These are phyloP conservation scores for Penicillium paxilli DNA, from an alignment of 495 filamentous ascomycete species.

Conservation along the genomic window DNA sequence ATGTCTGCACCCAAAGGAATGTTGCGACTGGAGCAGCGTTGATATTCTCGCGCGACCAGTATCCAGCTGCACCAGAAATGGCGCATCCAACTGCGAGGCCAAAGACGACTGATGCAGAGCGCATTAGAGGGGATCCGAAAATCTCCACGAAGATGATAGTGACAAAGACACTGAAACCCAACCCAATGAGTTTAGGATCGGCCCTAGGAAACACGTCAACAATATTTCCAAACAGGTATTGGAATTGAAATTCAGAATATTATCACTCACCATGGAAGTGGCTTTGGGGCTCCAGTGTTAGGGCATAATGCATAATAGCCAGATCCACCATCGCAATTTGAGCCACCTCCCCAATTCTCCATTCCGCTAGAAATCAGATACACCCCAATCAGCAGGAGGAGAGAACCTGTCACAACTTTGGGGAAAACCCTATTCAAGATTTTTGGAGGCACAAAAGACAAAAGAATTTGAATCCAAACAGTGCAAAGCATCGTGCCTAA, in stretches of 20 bases:
- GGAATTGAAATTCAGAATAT: neutral
- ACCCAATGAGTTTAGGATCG: slow-evolving; percentile 71
- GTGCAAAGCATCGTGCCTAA: slow-evolving; percentile 68
- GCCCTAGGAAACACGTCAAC: slow-evolving; percentile 49
- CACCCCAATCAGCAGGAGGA: slow-evolving; percentile 70
- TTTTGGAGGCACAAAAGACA: slow-evolving; percentile 47
- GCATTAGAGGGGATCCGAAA: slow-evolving; percentile 73
- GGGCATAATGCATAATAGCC: slow-evolving; percentile 64
- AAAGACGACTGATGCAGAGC: slow-evolving; percentile 68
- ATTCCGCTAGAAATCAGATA: slow-evolving; percentile 73
- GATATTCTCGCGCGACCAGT: slow-evolving; percentile 69
- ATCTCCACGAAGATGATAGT: slow-evolving; percentile 77
- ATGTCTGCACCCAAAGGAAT: slow-evolving; percentile 88
- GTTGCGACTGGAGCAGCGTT: slow-evolving; percentile 63
- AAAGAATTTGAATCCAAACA: slow-evolving; percentile 36
- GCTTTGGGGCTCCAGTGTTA: slow-evolving; percentile 63
- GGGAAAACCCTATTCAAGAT: slow-evolving; percentile 74
- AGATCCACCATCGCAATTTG: slow-evolving; percentile 55
- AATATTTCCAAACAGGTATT: neutral
- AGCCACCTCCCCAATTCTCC: slow-evolving; percentile 76
- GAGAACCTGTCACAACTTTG: slow-evolving; percentile 77
- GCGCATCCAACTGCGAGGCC: slow-evolving; percentile 80
- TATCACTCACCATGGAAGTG: slow-evolving; percentile 56
- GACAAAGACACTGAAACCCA: slow-evolving; percentile 82
- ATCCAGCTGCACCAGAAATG: slow-evolving; percentile 74